Evolutionary conservation across 176 grass and related monocot species (phyloP), one percentile per base, ranked within the genome.

Genomic region (Poa pratensis): DNA sequence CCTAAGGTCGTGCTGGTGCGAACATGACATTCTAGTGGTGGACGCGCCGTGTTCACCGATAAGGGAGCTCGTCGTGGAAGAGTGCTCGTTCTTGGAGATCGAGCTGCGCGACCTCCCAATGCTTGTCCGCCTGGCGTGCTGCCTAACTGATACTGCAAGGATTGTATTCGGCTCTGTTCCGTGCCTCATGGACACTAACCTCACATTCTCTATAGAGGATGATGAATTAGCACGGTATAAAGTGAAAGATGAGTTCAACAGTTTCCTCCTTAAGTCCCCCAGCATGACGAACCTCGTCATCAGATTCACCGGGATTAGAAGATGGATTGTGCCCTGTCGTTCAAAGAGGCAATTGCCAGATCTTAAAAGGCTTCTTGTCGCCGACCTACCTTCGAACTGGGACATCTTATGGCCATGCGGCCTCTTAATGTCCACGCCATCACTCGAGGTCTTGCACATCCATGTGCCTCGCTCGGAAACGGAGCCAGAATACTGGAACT

Each of bases 1-100:
- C 60, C 82, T 84, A n/a, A 8, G 11, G 8, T 76, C 43, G 27
- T 84, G 82, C 45, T 16, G 4, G 13, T 51, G 73, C 9, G 49
- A 8, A 11, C 1, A 20, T 18, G 0, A 19, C 73, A 17, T 1
- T 50, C 9, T 75, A 15, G 15, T 20, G 6, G 26, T 75, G 26
- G 73, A 75, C 48, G 73, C 73, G 16, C 24, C 48, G 9, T 19
- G 45, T 17, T 75, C 48, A 28, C 17, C 30, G 73, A 28, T 75
- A 7, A 53, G 48, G 48, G 48, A 75, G 73, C 73, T 75, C 49
- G 26, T 75, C 15, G 3, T 75, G 26, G 46, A 75, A 5, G 9
- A 27, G 7, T 53, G 72, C 49, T 28, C 24, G 3, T 19, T 75
- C 72, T 9, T 30, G 17, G 14, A 11, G 48, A 53, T 75, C 48